phyloP scores from a whole-genome alignment of 805 yeast species.

The Metschnikowia bowlesiae region DNA sequence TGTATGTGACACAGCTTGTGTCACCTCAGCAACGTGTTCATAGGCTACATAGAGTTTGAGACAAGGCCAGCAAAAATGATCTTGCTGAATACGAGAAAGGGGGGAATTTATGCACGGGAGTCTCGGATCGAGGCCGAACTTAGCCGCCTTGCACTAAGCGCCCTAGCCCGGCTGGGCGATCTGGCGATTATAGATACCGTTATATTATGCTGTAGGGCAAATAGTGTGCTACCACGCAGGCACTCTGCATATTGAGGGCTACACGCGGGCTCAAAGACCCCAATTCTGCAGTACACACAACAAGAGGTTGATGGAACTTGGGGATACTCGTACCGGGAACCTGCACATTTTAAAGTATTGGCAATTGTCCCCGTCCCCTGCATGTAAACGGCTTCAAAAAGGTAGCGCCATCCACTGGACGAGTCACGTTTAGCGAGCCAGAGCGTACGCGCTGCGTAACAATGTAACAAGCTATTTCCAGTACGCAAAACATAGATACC shows the following conservation, averaged over 20 bases:
- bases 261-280: not conserved
- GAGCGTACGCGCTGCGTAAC: constrained; percentile 3
- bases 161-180: not conserved
- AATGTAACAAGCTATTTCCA: not conserved
- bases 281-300: not conserved
- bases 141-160: not conserved
- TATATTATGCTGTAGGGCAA: not conserved
- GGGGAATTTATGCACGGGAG: not conserved
- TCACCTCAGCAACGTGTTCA: not conserved
- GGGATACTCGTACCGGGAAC: not conserved
- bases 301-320: not conserved
- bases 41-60: not conserved
- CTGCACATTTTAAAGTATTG: not conserved
- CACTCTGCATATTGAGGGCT: constrained; percentile 4
- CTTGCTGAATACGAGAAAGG: not conserved
- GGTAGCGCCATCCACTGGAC: not conserved
- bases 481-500: constrained; percentile 2
- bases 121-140: not conserved
- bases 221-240: constrained; percentile 1
- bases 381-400: not conserved
- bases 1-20: not conserved
- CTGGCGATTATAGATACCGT: not conserved
- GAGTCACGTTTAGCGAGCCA: constrained; percentile 1
- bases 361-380: not conserved
- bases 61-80: not conserved